Evolutionary conservation across 2,329 filamentous ascomycete genomes (phyloP).

Genomic region (Sporothrix pseudoabietina): DNA sequence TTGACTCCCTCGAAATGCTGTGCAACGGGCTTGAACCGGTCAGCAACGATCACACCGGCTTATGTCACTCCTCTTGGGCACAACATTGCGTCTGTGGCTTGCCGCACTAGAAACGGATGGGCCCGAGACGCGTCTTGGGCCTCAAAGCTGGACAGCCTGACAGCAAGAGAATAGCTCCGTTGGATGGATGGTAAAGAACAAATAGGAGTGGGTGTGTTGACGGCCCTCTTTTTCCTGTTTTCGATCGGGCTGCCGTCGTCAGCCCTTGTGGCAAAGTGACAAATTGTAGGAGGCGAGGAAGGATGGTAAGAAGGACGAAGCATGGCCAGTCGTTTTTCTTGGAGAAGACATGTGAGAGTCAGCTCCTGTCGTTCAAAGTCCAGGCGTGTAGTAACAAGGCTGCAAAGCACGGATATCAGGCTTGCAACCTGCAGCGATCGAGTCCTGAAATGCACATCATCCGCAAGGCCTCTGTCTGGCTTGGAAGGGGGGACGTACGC

Average conservation of each 20-base stretch:
- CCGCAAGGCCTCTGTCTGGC: not conserved
- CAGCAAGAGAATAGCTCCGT: not conserved
- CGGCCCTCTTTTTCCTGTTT: not conserved
- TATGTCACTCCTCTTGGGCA: not conserved
- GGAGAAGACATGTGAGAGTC: not conserved
- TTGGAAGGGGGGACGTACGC: not conserved
- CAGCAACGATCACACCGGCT: not conserved
- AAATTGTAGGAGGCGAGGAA: not conserved
- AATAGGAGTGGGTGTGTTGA: not conserved
- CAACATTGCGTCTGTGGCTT: not conserved
- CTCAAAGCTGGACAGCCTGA: not conserved
- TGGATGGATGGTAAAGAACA: not conserved
- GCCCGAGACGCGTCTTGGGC: not conserved
- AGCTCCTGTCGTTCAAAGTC: not conserved
- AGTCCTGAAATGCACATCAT: not conserved
- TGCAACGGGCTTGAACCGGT: not conserved
- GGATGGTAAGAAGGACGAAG: not conserved
- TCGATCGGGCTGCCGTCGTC: not conserved
- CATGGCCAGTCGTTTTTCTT: not conserved
- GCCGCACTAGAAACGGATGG: conserved; percentile 6
- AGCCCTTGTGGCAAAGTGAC: not conserved
- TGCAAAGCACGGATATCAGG: not conserved
- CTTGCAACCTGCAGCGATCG: not conserved
- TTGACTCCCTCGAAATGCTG: not conserved
- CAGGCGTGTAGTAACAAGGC: not conserved